A percentile compares a stretch with the other conserved stretches of the same genome.
phyloP scores from a whole-genome alignment of 306 rosid species.

The Dicorynia guianensis region DNA sequence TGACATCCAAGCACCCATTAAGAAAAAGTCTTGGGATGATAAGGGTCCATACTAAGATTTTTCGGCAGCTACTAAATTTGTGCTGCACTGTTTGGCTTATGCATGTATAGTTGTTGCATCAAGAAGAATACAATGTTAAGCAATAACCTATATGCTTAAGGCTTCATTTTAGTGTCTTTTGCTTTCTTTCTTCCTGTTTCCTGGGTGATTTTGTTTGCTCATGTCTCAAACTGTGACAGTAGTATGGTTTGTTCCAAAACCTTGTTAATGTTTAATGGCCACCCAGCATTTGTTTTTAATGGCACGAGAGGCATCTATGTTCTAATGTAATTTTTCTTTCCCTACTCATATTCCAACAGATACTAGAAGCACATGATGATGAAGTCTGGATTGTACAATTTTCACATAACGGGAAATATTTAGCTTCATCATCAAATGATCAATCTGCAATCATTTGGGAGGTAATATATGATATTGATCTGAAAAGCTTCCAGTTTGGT shows the following conservation, averaged over 20 bases:
- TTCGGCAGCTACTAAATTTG: conserved; percentile 4
- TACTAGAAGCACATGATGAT: conserved; percentile 72
- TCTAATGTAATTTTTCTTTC: conserved; percentile 41
- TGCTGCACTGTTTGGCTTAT: background rate
- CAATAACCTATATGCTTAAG: background rate
- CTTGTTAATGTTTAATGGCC: conserved; percentile 18
- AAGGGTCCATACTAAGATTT: background rate
- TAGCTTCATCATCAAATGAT: conserved; percentile 95
- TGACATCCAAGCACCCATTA: background rate
- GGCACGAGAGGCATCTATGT: conserved; percentile 23
- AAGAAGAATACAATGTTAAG: background rate
- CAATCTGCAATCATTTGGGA: conserved; percentile 92
- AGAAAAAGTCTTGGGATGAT: background rate
- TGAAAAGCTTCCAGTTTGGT: conserved; percentile 17
- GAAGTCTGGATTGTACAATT: conserved; percentile 85
- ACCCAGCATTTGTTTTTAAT: conserved; percentile 22
- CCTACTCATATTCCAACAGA: conserved; percentile 46
- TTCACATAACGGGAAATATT: conserved; percentile 87
- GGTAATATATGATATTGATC: conserved; percentile 58
- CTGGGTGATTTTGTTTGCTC: conserved; percentile 6
- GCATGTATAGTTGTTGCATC: conserved; percentile 15
- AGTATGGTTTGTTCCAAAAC: conserved; percentile 13
- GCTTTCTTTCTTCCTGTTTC: background rate
- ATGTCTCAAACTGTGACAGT: conserved; percentile 4
- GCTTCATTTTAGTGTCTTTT: conserved; percentile 1